Evolutionary conservation across 768 basidiomycete species (phyloP), one percentile per base, ranked within the genome.

Genomic region (Paxillus ammoniavirescens): DNA sequence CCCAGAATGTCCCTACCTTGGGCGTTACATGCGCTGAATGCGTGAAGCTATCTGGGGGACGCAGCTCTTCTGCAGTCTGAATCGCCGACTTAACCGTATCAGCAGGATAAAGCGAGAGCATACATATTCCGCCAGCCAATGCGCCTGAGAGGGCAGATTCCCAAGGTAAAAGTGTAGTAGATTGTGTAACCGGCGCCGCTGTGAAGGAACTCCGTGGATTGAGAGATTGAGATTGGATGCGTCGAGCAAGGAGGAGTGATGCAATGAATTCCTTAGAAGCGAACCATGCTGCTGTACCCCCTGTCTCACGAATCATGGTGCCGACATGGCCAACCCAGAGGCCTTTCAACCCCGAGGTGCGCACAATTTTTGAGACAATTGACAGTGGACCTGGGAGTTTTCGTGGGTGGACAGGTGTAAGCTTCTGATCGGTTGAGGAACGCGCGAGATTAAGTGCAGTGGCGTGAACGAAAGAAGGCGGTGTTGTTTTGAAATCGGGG

Each of bases 41-140:
- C n/a, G 53, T 54, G 40, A 57, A 59, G 30, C 30, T 54, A 21
- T 58, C 50, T n/a, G 53, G 56, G 36, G 84, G 82, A 9, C 85
- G 77, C 48, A 93, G 77, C 67, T 93, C 91, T 53, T 89, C 89
- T 63, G 85, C 86, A 1, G 94, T 97, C 75, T 96, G 93, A 67
- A 95, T 89, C 42, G 89, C 84, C 54, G 87, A 90, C 74, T 96
- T 95, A 61, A 96, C 82, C 28, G 87, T 87, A 72, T 96, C 93
- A 5, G 90, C 92, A 1, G 94, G 93, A 77, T 93, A 97, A 36
- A 95, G 75, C 23, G 84, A 82, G 55, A 93, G 72, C 58, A 88
- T 91, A 75, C 89, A 93, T 48, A 81, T 75, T 2, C 85, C 84
- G 4, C 93, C 93, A 3, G 91, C 89, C 52, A 81, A 75, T 18